A percentile compares a stretch with the other conserved stretches of the same genome.
These are phyloP conservation scores for Sugiyamaella chiloensis DNA, from an alignment of 805 yeast species.

Conservation along the genomic window DNA sequence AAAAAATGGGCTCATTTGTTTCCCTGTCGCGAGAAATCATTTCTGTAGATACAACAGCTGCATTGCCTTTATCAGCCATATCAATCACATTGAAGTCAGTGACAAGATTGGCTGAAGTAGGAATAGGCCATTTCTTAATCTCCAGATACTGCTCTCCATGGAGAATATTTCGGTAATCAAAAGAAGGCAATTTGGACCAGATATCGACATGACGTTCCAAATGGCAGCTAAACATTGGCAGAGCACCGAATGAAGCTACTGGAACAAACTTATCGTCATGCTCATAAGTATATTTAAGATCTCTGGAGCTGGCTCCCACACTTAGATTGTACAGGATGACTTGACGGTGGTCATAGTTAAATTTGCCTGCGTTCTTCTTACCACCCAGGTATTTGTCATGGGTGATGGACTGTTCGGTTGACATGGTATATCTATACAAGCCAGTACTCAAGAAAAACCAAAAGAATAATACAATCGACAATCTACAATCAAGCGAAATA, in stretches of 20 bases:
- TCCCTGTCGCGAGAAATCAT: conserved; percentile 63
- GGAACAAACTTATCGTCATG: conserved; percentile 73
- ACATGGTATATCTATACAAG: not conserved
- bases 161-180: conserved; percentile 81
- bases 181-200: conserved; percentile 64
- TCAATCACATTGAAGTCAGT: conserved; percentile 69
- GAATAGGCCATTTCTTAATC: conserved; percentile 71
- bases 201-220: conserved; percentile 31
- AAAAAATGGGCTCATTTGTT: conserved; percentile 67
- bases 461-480: too few species aligned
- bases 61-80: conserved; percentile 81
- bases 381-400: conserved; percentile 40
- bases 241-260: conserved; percentile 85
- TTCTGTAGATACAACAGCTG: conserved; percentile 70
- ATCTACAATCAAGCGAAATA: too few species aligned
- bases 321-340: conserved; percentile 84
- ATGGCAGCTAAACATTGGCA: conserved; percentile 66
- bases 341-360: conserved; percentile 61
- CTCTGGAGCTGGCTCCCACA: conserved; percentile 76
- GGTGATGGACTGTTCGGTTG: too few species aligned
- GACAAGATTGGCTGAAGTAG: conserved; percentile 60
- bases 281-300: conserved; percentile 78
- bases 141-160: conserved; percentile 95
- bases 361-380: conserved; percentile 47
- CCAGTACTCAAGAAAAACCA: too few species aligned